These are phyloP conservation scores for Paramecium caudatum DNA, from an alignment of 73 alveolate genomes.

Conservation along the genomic window DNA sequence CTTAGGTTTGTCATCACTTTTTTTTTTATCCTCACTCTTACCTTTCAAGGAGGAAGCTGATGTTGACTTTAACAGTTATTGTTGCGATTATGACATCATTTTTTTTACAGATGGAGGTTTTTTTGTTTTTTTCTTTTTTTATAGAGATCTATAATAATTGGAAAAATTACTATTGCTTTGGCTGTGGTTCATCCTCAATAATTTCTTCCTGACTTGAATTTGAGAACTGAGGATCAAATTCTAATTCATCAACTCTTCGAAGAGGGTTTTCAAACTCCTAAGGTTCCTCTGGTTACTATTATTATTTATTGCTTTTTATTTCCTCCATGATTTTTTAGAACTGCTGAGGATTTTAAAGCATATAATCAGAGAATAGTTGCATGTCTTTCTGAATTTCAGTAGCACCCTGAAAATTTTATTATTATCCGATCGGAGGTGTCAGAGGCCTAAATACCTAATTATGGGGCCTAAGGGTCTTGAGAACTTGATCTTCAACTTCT, in stretches of 20 bases:
- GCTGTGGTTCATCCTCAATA: neutral
- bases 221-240: slow-evolving; percentile 60
- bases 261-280: neutral
- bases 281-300: neutral
- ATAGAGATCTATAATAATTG: neutral
- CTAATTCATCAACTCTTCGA: slow-evolving; percentile 64
- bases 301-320: slow-evolving; percentile 23
- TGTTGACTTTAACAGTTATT: neutral
- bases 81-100: neutral
- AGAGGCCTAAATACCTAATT: slow-evolving; percentile 65
- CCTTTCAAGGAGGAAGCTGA: neutral
- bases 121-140: slow-evolving; percentile 18
- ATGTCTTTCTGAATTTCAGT: slow-evolving; percentile 42
- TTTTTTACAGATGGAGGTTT: slow-evolving; percentile 30
- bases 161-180: neutral
- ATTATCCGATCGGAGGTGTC: slow-evolving; percentile 68
- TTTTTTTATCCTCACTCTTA: slow-evolving; percentile 6
- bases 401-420: neutral
- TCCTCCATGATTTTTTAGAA: slow-evolving; percentile 47
- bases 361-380: slow-evolving; percentile 42
- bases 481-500: slow-evolving; percentile 28
- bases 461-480: slow-evolving; percentile 59
- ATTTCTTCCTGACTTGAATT: slow-evolving; percentile 56
- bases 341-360: slow-evolving; percentile 18
- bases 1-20: neutral